Conservation (phyloP, 2,329 filamentous ascomycete genomes). For the Alternaria brassicicola region DNA sequence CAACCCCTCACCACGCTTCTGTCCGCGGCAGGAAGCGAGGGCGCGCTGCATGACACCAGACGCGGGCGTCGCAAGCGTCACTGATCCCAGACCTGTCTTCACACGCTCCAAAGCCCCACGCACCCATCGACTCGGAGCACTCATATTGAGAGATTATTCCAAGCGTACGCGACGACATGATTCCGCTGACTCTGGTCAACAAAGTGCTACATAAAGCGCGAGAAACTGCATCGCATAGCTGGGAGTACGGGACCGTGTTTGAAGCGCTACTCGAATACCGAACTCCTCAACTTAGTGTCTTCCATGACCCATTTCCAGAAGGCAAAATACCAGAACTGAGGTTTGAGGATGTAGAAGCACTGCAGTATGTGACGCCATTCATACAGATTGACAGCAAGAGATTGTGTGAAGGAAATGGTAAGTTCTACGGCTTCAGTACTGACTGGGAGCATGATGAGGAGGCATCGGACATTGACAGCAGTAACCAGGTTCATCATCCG, state of each 20-base stretch:
- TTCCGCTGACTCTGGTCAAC: conserved; percentile 61
- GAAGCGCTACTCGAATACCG: conserved; percentile 52
- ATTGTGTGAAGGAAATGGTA: conserved; percentile 46
- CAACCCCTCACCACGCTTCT: conserved; percentile 5
- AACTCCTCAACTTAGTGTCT: conserved; percentile 47
- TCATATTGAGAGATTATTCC: not conserved
- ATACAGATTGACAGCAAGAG: conserved; percentile 38
- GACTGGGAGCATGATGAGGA: not conserved
- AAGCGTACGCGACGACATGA: conserved; percentile 9
- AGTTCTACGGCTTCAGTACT: not conserved
- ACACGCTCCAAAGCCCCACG: not conserved
- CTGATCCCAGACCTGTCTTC: not conserved
- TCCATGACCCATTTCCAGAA: conserved; percentile 45
- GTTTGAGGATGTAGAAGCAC: conserved; percentile 33
- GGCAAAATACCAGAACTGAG: conserved; percentile 32
- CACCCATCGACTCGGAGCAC: not conserved
- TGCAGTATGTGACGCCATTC: conserved; percentile 46
- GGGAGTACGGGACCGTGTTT: conserved; percentile 52
- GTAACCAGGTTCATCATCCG: conserved; percentile 44
- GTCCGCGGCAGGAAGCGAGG: conserved; percentile 13
- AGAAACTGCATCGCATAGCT: conserved; percentile 46
- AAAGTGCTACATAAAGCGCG: conserved; percentile 37
- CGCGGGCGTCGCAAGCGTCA: not conserved
- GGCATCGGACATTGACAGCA: not conserved
- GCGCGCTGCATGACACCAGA: not conserved